A percentile compares a stretch with the other conserved stretches of the same genome.
Evolutionary conservation across 148 eudicot genomes (phyloP).

Genomic region (Fagopyrum esculentum): DNA sequence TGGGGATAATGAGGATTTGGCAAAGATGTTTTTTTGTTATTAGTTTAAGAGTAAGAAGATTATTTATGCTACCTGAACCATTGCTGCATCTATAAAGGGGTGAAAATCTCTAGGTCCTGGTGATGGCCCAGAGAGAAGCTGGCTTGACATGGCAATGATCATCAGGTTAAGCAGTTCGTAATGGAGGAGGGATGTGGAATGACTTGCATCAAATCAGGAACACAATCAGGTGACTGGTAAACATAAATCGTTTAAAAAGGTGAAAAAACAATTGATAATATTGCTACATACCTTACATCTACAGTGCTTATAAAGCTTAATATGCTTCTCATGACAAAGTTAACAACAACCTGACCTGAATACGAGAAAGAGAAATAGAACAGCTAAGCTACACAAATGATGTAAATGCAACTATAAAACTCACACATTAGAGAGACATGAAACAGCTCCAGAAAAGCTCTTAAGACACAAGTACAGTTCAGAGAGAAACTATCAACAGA

Average conservation of each 20-base stretch:
- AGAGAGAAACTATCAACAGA: background rate
- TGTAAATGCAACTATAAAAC: background rate
- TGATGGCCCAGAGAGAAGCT: slow-evolving; percentile 82
- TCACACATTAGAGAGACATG: background rate
- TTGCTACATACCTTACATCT: slow-evolving; percentile 64
- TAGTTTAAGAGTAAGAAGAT: background rate
- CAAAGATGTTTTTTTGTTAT: background rate
- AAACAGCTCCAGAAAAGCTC: background rate
- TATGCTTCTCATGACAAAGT: slow-evolving; percentile 43
- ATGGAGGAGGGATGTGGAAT: slow-evolving; percentile 64
- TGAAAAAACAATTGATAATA: slow-evolving; percentile 9
- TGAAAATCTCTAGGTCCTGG: slow-evolving; percentile 71
- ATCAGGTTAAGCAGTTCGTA: slow-evolving; percentile 80
- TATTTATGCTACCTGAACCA: slow-evolving; percentile 55
- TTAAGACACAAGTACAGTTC: background rate
- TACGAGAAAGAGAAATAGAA: slow-evolving; percentile 6
- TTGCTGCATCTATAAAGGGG: slow-evolving; percentile 69
- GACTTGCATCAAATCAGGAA: slow-evolving; percentile 40
- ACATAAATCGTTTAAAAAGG: slow-evolving; percentile 1
- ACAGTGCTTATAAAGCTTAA: slow-evolving; percentile 68
- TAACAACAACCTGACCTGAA: slow-evolving; percentile 58
- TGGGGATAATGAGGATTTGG: slow-evolving; percentile 13
- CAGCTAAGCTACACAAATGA: background rate
- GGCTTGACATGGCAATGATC: slow-evolving; percentile 85
- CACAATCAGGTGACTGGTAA: slow-evolving; percentile 19